A percentile compares a stretch with the other conserved stretches of the same genome.
Evolutionary conservation across 1,284 basidiomycete species (phyloP).

Genomic region (Puccinia polysora): DNA sequence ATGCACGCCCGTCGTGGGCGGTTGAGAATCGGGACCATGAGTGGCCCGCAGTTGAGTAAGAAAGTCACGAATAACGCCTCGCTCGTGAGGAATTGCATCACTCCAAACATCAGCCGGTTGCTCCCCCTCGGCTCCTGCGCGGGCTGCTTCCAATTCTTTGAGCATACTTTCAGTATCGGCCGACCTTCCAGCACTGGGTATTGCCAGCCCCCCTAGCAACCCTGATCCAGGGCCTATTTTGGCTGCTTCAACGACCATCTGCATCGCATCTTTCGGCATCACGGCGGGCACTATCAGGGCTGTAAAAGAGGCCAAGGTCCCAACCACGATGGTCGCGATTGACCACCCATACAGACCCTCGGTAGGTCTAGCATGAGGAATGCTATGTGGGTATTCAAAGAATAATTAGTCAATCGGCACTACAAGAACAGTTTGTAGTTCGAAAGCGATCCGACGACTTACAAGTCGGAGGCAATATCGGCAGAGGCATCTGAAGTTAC

Average conservation of each 20-base stretch:
- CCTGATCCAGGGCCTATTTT: constrained; percentile 23
- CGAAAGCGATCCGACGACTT: constrained; percentile 7
- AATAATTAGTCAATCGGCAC: neutral
- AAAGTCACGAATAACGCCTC: neutral
- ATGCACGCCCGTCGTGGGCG: neutral
- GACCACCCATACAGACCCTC: constrained; percentile 35
- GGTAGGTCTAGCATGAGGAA: constrained; percentile 1
- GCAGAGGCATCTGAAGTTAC: constrained; percentile 26
- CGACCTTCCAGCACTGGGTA: neutral
- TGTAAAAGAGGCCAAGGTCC: constrained; percentile 28
- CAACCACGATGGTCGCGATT: constrained; percentile 32
- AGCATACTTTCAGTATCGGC: neutral
- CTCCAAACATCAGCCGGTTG: constrained; percentile 5
- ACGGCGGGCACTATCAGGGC: constrained; percentile 22
- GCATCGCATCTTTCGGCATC: constrained; percentile 36
- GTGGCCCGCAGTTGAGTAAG: neutral
- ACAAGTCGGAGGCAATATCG: constrained; percentile 39
- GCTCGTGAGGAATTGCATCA: constrained; percentile 14
- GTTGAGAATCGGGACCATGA: neutral
- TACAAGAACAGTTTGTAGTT: neutral
- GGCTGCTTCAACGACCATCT: constrained; percentile 27
- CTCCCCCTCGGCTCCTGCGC: neutral
- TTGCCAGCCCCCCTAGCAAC: neutral
- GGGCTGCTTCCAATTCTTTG: neutral
- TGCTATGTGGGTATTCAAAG: neutral